phyloP scores from a whole-genome alignment of 257 asterid genomes.

The Solanum gracilifrons region DNA sequence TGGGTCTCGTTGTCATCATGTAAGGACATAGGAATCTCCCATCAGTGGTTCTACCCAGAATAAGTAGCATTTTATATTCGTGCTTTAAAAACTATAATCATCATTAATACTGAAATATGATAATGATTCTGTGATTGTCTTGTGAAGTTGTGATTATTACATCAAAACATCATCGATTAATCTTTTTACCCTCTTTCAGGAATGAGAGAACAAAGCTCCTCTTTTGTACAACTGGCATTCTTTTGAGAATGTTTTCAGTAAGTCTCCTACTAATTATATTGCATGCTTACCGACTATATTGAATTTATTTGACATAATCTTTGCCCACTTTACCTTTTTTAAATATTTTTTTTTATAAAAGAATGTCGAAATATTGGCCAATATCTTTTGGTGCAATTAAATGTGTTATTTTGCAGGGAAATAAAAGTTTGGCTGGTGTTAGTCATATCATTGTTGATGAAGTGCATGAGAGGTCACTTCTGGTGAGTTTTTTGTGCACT shows the following conservation, averaged over 20 bases:
- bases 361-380: not conserved
- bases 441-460: constrained; percentile 96
- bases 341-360: not conserved
- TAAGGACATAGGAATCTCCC: not conserved
- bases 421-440: constrained; percentile 64
- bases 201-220: constrained; percentile 87
- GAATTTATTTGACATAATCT: not conserved
- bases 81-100: not conserved
- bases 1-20: not conserved
- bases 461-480: constrained; percentile 95
- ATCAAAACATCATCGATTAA: not conserved
- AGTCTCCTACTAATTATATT: constrained; percentile 4
- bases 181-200: constrained; percentile 33
- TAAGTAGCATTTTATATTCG: not conserved
- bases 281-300: not conserved
- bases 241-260: constrained; percentile 91
- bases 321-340: not conserved
- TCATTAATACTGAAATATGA: not conserved
- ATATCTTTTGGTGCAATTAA: constrained; percentile 5
- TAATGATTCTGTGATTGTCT: not conserved
- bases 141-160: not conserved
- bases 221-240: constrained; percentile 97
- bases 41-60: not conserved
- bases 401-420: constrained; percentile 55
- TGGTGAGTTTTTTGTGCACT: constrained; percentile 50